Evolutionary conservation across 2,329 filamentous ascomycete species (phyloP).

Genomic region (Sclerotinia borealis): DNA sequence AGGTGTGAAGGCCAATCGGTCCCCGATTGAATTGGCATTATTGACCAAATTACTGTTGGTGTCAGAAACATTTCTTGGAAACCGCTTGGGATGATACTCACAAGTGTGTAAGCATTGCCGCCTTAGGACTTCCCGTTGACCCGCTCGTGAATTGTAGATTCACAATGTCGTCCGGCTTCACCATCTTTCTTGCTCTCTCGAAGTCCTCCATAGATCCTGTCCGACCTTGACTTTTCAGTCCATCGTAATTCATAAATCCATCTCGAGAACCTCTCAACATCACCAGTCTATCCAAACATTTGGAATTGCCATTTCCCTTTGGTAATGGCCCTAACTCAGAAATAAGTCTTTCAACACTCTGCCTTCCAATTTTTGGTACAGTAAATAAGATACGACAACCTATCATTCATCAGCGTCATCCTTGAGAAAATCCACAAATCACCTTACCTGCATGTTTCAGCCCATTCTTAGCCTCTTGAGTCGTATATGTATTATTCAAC

Average conservation of each 20-base stretch:
- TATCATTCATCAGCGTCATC: slow-evolving; percentile 35
- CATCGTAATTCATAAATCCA: slow-evolving; percentile 53
- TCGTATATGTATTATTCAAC: slow-evolving; percentile 76
- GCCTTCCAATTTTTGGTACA: slow-evolving; percentile 59
- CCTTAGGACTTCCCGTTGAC: slow-evolving; percentile 68
- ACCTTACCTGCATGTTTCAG: slow-evolving; percentile 61
- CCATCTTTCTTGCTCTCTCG: slow-evolving; percentile 45
- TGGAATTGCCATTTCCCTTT: slow-evolving; percentile 36
- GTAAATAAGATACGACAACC: slow-evolving; percentile 71
- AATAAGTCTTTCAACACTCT: slow-evolving; percentile 58
- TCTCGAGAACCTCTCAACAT: slow-evolving; percentile 52
- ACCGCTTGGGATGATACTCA: slow-evolving; percentile 1
- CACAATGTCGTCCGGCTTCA: slow-evolving; percentile 61
- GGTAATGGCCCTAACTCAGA: slow-evolving; percentile 40
- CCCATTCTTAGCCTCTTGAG: slow-evolving; percentile 52
- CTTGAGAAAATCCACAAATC: slow-evolving; percentile 55
- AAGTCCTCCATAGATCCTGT: slow-evolving; percentile 44
- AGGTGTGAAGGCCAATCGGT: slow-evolving; percentile 49
- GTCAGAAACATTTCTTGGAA: not conserved
- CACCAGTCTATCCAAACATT: slow-evolving; percentile 43
- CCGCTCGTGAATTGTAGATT: slow-evolving; percentile 72
- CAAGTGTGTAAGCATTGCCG: slow-evolving; percentile 60
- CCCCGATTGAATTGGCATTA: slow-evolving; percentile 23
- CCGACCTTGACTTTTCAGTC: slow-evolving; percentile 48
- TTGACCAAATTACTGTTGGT: slow-evolving; percentile 25